Evolutionary conservation across 2,329 filamentous ascomycete species (phyloP).

Genomic region (Ceratocystis harringtonii): DNA sequence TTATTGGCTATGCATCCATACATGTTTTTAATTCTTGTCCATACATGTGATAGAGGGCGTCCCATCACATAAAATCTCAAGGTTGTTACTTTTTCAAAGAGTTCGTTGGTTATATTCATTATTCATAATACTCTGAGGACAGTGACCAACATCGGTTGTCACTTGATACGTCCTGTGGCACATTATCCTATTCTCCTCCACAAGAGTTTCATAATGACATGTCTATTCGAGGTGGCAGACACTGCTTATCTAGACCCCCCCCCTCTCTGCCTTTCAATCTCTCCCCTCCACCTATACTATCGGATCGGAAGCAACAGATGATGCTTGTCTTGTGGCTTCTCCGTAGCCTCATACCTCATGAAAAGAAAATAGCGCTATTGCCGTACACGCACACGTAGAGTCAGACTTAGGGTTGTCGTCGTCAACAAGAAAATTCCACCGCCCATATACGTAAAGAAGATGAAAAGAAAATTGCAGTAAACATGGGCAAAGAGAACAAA

Average conservation of each 20-base stretch:
- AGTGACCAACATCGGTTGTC: background rate
- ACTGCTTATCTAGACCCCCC: background rate
- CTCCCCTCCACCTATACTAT: background rate
- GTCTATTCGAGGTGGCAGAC: background rate
- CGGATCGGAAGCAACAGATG: background rate
- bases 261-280: background rate
- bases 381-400: background rate
- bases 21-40: no score
- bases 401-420: background rate
- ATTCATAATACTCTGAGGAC: background rate
- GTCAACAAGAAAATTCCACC: constrained; percentile 10
- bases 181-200: background rate
- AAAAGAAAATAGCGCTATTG: constrained; percentile 9
- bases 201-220: background rate
- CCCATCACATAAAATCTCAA: background rate
- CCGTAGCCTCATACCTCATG: background rate
- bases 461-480: constrained; percentile 19
- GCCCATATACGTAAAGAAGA: constrained; percentile 7
- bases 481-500: constrained; percentile 10
- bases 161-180: background rate
- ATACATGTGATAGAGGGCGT: no score
- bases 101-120: background rate
- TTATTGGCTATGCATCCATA: no score
- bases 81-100: background rate
- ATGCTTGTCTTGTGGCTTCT: background rate